Base-by-base conservation (phyloP, 169 alveolate species). In the Plasmodium berghei region DNA sequence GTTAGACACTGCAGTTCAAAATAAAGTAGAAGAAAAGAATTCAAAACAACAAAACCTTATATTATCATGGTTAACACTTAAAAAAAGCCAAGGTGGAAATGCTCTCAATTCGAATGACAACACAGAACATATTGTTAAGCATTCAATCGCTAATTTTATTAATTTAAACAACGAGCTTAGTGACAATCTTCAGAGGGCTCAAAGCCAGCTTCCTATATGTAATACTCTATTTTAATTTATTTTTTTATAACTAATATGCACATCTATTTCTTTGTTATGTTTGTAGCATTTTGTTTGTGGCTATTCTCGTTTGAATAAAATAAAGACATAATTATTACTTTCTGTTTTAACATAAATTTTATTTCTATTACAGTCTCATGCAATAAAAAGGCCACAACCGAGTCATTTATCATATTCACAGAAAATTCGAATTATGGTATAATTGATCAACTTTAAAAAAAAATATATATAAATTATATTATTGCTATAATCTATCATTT, bases 11-110 rank as follows among this genome's bases (percentile, higher is more conserved):
- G 4, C 54, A 8, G 54, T 62, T 22, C 89, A 80, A 70, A 66
- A 64, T 22, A 80, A 80, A 45, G 46, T 46, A 1, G 89, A 80
- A 64, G 89, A 80, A 56, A 80, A 80, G 40, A 80, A 80, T 45
- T 59, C 80, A 9, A 80, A 64, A 42, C 75, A 80, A 22, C 89
- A 80, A 64, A 80, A 80, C 45, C 71, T 80, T 12, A 80, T 80
- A 26, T 26, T 80, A 12, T 80, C 89, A 26, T 80, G 89, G 89
- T 18, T 80, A 59, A 80, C 89, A 0, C 42, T 80, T 26, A 80
- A 80, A 80, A 80, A 80, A 64, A 66, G 18, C 40, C 80, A 63
- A 12, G 40, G 42, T 52, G 80, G 28, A 64, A 80, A 66, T 55
- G 14, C 73, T 28, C 16, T 69, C 18, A 62, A 46, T 24, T 24